Conservation (phyloP, 2,329 filamentous ascomycete species). For the Cordyceps cateniannulata region DNA sequence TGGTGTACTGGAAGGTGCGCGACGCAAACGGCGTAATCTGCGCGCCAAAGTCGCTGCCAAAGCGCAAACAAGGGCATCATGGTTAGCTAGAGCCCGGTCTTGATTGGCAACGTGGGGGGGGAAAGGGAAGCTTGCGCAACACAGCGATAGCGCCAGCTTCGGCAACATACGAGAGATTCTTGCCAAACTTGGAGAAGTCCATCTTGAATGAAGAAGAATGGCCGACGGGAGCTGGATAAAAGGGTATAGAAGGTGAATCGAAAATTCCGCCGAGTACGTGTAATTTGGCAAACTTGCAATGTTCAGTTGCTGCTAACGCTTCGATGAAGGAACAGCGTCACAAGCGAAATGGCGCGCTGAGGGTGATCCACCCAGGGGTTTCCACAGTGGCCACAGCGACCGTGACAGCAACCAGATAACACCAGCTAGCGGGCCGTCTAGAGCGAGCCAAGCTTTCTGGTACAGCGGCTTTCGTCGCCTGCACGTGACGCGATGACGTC, state of each 20-base stretch:
- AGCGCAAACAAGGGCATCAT: conserved; percentile 1
- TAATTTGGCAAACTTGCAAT: background rate
- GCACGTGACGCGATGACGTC: conserved; percentile 10
- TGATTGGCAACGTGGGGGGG: conserved; percentile 6
- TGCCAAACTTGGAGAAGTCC: conserved; percentile 55
- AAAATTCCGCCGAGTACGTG: background rate
- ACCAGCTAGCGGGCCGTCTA: background rate
- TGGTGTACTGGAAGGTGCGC: conserved; percentile 93
- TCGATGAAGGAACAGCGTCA: conserved; percentile 23
- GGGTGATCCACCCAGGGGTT: conserved; percentile 17
- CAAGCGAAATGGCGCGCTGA: conserved; percentile 23
- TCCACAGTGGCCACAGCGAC: conserved; percentile 6
- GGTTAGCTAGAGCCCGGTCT: conserved; percentile 2
- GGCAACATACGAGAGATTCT: conserved; percentile 45
- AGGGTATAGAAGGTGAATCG: background rate
- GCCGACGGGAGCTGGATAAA: conserved; percentile 12
- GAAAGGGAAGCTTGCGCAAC: conserved; percentile 11
- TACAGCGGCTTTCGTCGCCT: background rate
- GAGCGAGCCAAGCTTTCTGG: background rate
- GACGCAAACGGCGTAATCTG: conserved; percentile 88
- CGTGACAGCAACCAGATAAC: background rate
- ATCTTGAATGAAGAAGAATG: conserved; percentile 28
- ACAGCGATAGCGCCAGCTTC: conserved; percentile 4
- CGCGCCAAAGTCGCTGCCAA: conserved; percentile 55
- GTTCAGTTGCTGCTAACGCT: background rate